Percentiles rank a stretch among this genome's conserved stretches.
Evolutionary conservation across 2,329 filamentous ascomycete species (phyloP).

Genomic region (Hypoxylon sp.): DNA sequence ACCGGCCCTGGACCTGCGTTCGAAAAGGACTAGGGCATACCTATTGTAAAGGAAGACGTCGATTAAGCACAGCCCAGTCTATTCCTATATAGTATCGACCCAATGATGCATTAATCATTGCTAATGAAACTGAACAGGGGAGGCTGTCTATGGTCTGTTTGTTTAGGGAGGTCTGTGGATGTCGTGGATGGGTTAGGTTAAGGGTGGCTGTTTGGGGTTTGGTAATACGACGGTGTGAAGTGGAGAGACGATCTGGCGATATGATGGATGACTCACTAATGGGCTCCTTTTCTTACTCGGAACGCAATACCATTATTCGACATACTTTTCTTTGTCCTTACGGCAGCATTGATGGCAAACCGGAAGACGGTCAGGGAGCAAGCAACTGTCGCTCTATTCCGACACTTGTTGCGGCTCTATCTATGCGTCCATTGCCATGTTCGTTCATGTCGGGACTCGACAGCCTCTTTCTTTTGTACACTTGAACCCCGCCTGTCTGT

Average conservation of each 20-base stretch:
- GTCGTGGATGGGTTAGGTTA: neutral
- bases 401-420: neutral
- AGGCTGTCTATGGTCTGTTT: neutral
- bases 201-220: constrained; percentile 28
- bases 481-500: neutral
- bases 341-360: constrained; percentile 24
- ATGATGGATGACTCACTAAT: constrained; percentile 6
- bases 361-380: constrained; percentile 25
- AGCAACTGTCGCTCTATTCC: constrained; percentile 25
- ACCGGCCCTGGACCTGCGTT: constrained; percentile 64
- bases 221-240: constrained; percentile 12
- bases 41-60: constrained; percentile 56
- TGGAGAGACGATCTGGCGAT: constrained; percentile 16
- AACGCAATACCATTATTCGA: constrained; percentile 6
- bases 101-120: constrained; percentile 43
- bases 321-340: constrained; percentile 19
- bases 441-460: constrained; percentile 6
- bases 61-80: constrained; percentile 42
- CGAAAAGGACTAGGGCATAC: constrained; percentile 65
- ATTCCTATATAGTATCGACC: neutral
- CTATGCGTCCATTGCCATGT: constrained; percentile 1
- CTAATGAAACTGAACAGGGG: constrained; percentile 21
- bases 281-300: constrained; percentile 10
- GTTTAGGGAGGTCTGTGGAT: constrained; percentile 4
- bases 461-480: constrained; percentile 7